Conservation (phyloP, 768 basidiomycete species). For the Cyclocybe cylindracea region DNA sequence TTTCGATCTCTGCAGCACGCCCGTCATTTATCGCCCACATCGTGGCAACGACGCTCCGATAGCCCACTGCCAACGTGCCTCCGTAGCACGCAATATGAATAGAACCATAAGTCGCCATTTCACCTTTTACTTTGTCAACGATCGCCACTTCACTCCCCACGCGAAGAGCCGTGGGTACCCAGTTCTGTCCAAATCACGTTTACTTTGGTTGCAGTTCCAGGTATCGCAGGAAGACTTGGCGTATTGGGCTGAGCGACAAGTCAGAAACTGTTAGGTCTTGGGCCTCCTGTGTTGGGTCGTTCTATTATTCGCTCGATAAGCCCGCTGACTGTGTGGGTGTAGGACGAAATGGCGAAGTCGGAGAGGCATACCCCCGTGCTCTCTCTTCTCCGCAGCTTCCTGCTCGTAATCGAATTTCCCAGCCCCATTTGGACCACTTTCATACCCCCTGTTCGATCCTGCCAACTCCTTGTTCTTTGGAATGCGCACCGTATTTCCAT, state of each 20-base stretch:
- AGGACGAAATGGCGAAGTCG: conserved; percentile 19
- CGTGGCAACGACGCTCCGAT: conserved; percentile 32
- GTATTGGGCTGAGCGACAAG: neutral
- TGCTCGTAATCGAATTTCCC: too few relatives aligned
- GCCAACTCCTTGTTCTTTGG: too few relatives aligned
- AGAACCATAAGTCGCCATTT: conserved; percentile 16
- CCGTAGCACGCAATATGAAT: conserved; percentile 36
- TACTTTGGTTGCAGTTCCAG: neutral
- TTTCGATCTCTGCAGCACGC: conserved; percentile 25
- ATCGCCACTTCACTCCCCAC: conserved; percentile 10
- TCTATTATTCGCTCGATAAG: neutral
- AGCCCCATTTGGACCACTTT: too few relatives aligned
- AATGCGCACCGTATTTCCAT: too few relatives aligned
- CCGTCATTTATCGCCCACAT: conserved; percentile 37
- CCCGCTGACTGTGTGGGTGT: conserved; percentile 10
- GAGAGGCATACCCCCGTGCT: too few relatives aligned
- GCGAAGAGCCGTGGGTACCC: conserved; percentile 11
- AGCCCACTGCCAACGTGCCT: conserved; percentile 29
- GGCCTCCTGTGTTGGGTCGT: neutral
- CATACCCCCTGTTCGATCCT: too few relatives aligned
- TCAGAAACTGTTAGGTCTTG: neutral
- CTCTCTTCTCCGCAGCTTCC: too few relatives aligned
- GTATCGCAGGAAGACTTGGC: neutral
- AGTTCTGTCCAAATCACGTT: neutral
- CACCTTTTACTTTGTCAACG: conserved; percentile 4